Evolutionary conservation across 148 eudicot species (phyloP), one percentile per base, ranked within the genome.

Genomic region (Rhododendron ferrugineum): DNA sequence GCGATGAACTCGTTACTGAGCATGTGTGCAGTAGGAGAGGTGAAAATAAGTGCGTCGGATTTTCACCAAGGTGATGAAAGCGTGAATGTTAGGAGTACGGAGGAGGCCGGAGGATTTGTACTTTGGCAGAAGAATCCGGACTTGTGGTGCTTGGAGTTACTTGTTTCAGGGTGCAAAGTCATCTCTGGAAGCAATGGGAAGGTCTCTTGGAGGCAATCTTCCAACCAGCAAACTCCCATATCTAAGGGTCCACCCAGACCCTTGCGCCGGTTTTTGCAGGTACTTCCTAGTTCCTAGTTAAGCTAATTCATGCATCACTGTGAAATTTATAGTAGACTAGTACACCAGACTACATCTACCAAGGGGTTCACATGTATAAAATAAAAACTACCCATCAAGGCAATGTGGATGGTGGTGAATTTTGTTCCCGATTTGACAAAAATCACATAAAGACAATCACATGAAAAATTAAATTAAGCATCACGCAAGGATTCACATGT

Each of bases 51-150:
- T 18, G 93, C 96, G 6, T 93, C 98, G 1, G 91, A 92, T 15
- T 97, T 97, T 79, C 95, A 94, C 87, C 90, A 91, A 32, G 96
- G 96, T 0, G 94, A 93, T 82, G 93, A 92, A 62, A 46, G 77
- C 28, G 94, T 92, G 37, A 94, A 91, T 85, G 88, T 90, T 28
- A 92, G 88, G 78, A 91, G 79, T 78, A 95, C 88, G 0, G 93
- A 93, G 64, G 96, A 94, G 86, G 68, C 92, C 0, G 99, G 99
- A 13, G 99, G 99, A 0, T 97, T 95, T 32, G 98, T 93, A n/a
- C 85, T 97, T 4, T 97, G 98, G 95, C 98, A 97, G 47, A 94
- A 93, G 91, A 91, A 94, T 49, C 98, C 99, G 0, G 94, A 94
- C 78, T 62, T 89, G 16, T 97, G 99, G 99, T 93, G 89, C 87